Evolutionary conservation across 768 basidiomycete genomes (phyloP).

Genomic region (Leccinum boreale): DNA sequence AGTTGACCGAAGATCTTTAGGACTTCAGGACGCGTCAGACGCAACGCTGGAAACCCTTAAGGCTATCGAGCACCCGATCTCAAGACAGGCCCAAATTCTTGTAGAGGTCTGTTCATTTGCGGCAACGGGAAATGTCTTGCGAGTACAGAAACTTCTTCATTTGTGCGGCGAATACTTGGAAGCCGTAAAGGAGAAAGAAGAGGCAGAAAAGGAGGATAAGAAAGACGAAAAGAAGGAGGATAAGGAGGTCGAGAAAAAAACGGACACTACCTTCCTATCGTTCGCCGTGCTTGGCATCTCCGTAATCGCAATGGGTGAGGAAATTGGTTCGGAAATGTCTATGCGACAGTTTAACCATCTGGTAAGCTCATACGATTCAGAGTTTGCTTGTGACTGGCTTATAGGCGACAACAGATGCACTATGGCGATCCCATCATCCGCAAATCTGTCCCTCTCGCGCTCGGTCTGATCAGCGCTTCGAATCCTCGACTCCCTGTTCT

Average conservation of each 20-base stretch:
- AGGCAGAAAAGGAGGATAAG: constrained; percentile 37
- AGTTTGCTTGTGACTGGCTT: constrained; percentile 3
- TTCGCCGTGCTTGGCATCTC: constrained; percentile 94
- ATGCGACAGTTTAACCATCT: constrained; percentile 95
- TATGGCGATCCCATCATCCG: constrained; percentile 94
- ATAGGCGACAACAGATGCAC: constrained; percentile 73
- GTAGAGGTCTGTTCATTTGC: constrained; percentile 94
- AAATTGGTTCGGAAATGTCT: constrained; percentile 97
- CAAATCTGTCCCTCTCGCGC: constrained; percentile 89
- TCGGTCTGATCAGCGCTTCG: constrained; percentile 91
- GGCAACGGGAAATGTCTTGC: constrained; percentile 92
- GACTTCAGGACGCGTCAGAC: constrained; percentile 89
- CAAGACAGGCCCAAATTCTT: constrained; percentile 86
- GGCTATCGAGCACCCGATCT: constrained; percentile 89
- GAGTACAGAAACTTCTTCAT: constrained; percentile 89
- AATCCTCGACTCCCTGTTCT: constrained; percentile 94
- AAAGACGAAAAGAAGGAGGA: constrained; percentile 58
- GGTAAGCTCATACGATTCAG: constrained; percentile 42
- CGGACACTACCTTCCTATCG: constrained; percentile 82
- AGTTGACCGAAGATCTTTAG: constrained; percentile 39
- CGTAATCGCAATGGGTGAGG: constrained; percentile 96
- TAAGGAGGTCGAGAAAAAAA: constrained; percentile 53
- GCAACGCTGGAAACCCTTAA: constrained; percentile 92
- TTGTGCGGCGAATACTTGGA: constrained; percentile 91
- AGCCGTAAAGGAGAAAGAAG: constrained; percentile 36